A percentile compares a stretch with the other conserved stretches of the same genome.
These are phyloP conservation scores for Magnusiomyces suaveolens DNA, from an alignment of 1,139 yeast genomes.

Conservation along the genomic window DNA sequence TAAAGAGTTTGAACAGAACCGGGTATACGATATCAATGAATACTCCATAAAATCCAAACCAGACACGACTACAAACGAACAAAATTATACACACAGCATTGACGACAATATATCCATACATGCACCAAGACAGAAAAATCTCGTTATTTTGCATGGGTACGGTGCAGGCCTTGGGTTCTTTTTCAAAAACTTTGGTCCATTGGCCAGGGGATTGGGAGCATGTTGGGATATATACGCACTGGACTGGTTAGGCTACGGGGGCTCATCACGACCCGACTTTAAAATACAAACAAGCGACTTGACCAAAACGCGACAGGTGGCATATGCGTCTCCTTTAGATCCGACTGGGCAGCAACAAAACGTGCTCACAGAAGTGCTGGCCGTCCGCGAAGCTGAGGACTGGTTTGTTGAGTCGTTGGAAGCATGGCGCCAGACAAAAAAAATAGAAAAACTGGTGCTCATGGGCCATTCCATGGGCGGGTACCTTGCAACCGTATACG, in stretches of 20 bases:
- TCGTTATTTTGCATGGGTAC: constrained; percentile 74
- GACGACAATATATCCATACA: constrained; percentile 9
- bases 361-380: constrained; percentile 33
- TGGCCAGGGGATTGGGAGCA: constrained; percentile 23
- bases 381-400: constrained; percentile 48
- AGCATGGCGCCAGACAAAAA: constrained; percentile 51
- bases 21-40: background rate
- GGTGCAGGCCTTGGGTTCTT: constrained; percentile 78
- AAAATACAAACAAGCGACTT: constrained; percentile 25
- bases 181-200: constrained; percentile 56
- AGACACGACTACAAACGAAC: background rate
- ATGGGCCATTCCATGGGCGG: constrained; percentile 91
- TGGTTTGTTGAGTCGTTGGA: constrained; percentile 72
- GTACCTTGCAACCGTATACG: constrained; percentile 65
- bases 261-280: constrained; percentile 54
- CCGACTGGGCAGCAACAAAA: background rate
- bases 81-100: too few species aligned
- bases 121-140: constrained; percentile 27
- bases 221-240: constrained; percentile 47
- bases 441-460: constrained; percentile 45
- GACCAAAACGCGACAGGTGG: constrained; percentile 22
- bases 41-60: background rate
- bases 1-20: background rate
- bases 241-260: constrained; percentile 73
- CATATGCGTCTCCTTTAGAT: background rate